Conservation (phyloP, 768 basidiomycete species). For the Jaapia argillacea region DNA sequence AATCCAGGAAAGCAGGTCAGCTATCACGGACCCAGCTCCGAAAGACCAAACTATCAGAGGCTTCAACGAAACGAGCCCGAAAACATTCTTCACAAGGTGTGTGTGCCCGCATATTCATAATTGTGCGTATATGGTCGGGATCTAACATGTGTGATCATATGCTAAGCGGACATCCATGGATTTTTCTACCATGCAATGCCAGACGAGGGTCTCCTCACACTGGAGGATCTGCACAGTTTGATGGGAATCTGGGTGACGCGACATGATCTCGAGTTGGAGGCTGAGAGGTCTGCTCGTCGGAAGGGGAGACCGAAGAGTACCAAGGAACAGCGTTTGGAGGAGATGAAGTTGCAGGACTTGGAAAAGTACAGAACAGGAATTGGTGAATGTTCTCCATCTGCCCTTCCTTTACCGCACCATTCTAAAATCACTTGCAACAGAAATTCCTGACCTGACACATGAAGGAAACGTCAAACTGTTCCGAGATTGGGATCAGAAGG, state of each 20-base stretch:
- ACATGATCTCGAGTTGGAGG: conserved; percentile 53
- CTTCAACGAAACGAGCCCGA: conserved; percentile 43
- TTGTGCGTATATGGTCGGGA: background rate
- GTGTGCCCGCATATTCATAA: conserved; percentile 7
- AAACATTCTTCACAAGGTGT: conserved; percentile 47
- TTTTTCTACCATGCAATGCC: conserved; percentile 74
- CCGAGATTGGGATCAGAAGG: conserved; percentile 70
- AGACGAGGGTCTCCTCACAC: conserved; percentile 40
- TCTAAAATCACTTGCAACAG: conserved; percentile 25
- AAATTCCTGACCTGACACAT: conserved; percentile 74
- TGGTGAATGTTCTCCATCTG: conserved; percentile 46
- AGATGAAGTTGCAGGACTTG: conserved; percentile 52
- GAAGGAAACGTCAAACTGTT: conserved; percentile 59
- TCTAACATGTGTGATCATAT: conserved; percentile 2
- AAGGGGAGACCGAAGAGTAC: conserved; percentile 70
- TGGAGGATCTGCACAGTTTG: conserved; percentile 58
- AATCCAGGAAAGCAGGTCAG: conserved; percentile 77
- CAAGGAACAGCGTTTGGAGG: conserved; percentile 59
- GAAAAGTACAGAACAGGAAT: conserved; percentile 76
- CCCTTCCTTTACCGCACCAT: conserved; percentile 1
- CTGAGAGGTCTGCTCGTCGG: conserved; percentile 49
- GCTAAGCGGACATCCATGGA: conserved; percentile 53
- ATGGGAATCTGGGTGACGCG: conserved; percentile 65
- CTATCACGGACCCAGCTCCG: conserved; percentile 56
- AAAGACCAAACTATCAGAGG: conserved; percentile 54